Percentiles rank a stretch among this genome's conserved stretches.
These are phyloP conservation scores for Claviceps maximensis DNA, from an alignment of 2,329 filamentous ascomycete genomes.

Conservation along the genomic window DNA sequence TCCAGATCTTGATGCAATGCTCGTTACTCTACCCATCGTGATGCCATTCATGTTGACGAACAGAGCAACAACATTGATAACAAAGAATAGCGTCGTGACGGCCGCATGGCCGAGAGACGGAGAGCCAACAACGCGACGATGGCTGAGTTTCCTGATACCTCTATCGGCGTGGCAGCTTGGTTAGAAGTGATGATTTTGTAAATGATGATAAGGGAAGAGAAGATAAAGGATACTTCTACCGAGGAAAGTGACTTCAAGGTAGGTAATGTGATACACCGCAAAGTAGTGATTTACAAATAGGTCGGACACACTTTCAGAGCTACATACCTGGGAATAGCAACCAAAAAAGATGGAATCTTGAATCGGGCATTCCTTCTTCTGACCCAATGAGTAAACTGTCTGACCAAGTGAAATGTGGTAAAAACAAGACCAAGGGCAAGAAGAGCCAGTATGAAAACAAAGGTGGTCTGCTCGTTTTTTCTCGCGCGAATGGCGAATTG, in stretches of 20 bases:
- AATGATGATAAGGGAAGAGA: too few relatives aligned
- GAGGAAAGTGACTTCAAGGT: background rate
- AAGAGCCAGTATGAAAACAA: constrained; percentile 6
- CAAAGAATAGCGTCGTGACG: constrained; percentile 17
- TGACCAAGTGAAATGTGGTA: constrained; percentile 2
- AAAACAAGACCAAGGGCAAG: constrained; percentile 4
- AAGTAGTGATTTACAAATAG: too few relatives aligned
- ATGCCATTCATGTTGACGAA: constrained; percentile 22
- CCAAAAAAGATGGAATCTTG: background rate
- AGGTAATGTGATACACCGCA: background rate
- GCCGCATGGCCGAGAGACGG: constrained; percentile 22
- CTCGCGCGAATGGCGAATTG: constrained; percentile 1
- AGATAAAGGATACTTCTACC: background rate
- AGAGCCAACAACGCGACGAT: constrained; percentile 14
- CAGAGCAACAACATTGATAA: constrained; percentile 20
- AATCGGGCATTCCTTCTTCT: background rate
- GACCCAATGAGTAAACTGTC: background rate
- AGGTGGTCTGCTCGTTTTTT: constrained; percentile 3
- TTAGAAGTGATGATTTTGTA: too few relatives aligned
- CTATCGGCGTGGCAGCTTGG: constrained; percentile 7
- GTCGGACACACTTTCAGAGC: background rate
- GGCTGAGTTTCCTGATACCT: constrained; percentile 13
- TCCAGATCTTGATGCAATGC: constrained; percentile 24
- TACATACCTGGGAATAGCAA: constrained; percentile 3
- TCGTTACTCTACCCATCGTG: constrained; percentile 17